These are phyloP conservation scores for Arthrobotrys iridis DNA, from an alignment of 2,329 filamentous ascomycete species.

Conservation along the genomic window DNA sequence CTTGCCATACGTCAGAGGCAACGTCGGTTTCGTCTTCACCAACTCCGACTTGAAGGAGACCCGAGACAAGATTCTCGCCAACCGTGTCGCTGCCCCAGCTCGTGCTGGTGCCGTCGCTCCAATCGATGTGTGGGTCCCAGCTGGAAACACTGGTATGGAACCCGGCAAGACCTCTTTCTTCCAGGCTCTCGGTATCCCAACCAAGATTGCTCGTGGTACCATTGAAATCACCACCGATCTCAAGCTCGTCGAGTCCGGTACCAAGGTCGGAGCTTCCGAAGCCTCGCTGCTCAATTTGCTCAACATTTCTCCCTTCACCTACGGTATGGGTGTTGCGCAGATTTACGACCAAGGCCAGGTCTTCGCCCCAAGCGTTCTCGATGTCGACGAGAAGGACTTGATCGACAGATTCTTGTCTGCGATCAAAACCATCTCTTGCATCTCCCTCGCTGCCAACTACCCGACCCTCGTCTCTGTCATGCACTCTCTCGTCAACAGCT, in stretches of 20 bases:
- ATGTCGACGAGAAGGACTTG: constrained; percentile 94
- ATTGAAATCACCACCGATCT: constrained; percentile 99
- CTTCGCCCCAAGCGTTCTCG: constrained; percentile 85
- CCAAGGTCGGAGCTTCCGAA: constrained; percentile 98
- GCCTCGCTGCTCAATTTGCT: constrained; percentile 99
- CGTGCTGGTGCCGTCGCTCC: constrained; percentile 98
- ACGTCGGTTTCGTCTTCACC: constrained; percentile 99
- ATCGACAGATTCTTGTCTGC: constrained; percentile 82
- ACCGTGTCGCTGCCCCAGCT: constrained; percentile 97
- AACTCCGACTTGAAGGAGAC: constrained; percentile 91
- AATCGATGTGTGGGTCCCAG: constrained; percentile 90
- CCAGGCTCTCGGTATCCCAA: constrained; percentile 99
- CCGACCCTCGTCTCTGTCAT: constrained; percentile 95
- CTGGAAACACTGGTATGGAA: constrained; percentile 99
- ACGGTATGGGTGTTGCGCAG: constrained; percentile 95
- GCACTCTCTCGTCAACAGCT: constrained; percentile 94
- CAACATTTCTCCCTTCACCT: constrained; percentile 99
- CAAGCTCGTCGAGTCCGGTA: constrained; percentile 92
- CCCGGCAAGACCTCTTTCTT: constrained; percentile 99
- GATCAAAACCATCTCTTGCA: constrained; percentile 84
- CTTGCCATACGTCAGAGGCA: constrained; percentile 93
- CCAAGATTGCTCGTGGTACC: constrained; percentile 99
- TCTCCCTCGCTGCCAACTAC: constrained; percentile 94
- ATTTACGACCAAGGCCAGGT: constrained; percentile 98
- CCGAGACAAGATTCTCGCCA: constrained; percentile 92